These are phyloP conservation scores for Exobasidium rhododendri DNA, from an alignment of 1,284 basidiomycete genomes.

Conservation along the genomic window DNA sequence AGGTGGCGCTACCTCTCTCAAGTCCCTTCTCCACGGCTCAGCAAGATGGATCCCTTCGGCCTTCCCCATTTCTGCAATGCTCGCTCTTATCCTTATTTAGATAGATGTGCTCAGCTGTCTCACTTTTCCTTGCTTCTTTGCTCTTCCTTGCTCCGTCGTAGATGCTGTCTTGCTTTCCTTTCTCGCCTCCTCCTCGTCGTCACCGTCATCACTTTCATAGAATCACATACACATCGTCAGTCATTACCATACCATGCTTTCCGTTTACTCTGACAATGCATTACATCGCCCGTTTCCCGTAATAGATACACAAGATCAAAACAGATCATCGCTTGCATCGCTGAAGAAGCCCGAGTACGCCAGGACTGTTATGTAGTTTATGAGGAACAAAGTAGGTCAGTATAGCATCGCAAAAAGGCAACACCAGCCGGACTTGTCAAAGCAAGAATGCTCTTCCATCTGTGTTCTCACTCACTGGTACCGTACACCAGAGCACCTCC, in stretches of 20 bases:
- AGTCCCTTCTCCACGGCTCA: no score
- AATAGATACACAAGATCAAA: slow-evolving; percentile 9
- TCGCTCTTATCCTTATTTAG: no score
- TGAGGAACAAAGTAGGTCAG: background rate
- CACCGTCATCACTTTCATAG: background rate
- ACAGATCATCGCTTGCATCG: slow-evolving; percentile 39
- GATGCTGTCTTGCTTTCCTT: background rate
- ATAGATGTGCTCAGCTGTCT: no score
- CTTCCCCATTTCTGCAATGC: no score
- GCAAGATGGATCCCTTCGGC: no score
- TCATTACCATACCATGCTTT: no score
- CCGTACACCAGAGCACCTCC: slow-evolving; percentile 93
- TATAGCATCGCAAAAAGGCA: no score
- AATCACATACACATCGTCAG: no score
- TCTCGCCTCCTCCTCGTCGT: background rate
- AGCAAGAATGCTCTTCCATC: slow-evolving; percentile 2
- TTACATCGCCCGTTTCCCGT: background rate
- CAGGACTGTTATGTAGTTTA: slow-evolving; percentile 22
- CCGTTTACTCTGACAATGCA: no score
- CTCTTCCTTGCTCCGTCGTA: background rate
- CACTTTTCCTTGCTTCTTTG: background rate
- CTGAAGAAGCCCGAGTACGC: slow-evolving; percentile 49
- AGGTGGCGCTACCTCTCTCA: background rate
- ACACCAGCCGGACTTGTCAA: no score
- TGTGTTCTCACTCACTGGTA: slow-evolving; percentile 69